phyloP scores from a whole-genome alignment of 2,329 filamentous ascomycete species.

The Cladosporium halotolerans region DNA sequence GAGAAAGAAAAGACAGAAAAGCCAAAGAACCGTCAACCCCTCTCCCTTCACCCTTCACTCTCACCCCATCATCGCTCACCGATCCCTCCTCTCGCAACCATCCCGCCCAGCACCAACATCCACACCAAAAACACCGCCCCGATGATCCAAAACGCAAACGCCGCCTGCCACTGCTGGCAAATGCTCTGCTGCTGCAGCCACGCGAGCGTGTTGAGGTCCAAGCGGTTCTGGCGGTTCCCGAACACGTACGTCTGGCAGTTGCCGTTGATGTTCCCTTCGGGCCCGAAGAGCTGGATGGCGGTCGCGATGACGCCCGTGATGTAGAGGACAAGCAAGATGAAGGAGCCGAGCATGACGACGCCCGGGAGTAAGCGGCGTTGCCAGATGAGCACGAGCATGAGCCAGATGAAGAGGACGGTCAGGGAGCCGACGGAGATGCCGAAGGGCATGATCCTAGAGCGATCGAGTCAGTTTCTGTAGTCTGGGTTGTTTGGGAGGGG shows the following conservation, averaged over 20 bases:
- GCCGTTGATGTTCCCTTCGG: slow-evolving; percentile 49
- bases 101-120: slow-evolving; percentile 55
- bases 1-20: not conserved
- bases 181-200: slow-evolving; percentile 59
- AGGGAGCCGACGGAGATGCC: slow-evolving; percentile 54
- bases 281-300: slow-evolving; percentile 54
- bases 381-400: slow-evolving; percentile 51
- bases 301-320: slow-evolving; percentile 58
- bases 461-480: not conserved
- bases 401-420: slow-evolving; percentile 52
- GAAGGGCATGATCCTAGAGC: slow-evolving; percentile 56
- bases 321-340: slow-evolving; percentile 57
- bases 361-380: slow-evolving; percentile 53
- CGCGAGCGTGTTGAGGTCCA: slow-evolving; percentile 51
- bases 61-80: slow-evolving; percentile 15
- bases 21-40: not conserved
- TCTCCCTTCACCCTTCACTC: not conserved
- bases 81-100: slow-evolving; percentile 26
- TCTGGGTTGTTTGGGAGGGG: not conserved
- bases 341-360: slow-evolving; percentile 53
- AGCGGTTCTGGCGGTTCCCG: slow-evolving; percentile 39
- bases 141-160: slow-evolving; percentile 58
- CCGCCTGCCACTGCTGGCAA: slow-evolving; percentile 58
- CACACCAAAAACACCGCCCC: slow-evolving; percentile 58
- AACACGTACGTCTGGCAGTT: slow-evolving; percentile 56